Evolutionary conservation across 305 asterid genomes (phyloP).

Genomic region (Fraxinus velutina): DNA sequence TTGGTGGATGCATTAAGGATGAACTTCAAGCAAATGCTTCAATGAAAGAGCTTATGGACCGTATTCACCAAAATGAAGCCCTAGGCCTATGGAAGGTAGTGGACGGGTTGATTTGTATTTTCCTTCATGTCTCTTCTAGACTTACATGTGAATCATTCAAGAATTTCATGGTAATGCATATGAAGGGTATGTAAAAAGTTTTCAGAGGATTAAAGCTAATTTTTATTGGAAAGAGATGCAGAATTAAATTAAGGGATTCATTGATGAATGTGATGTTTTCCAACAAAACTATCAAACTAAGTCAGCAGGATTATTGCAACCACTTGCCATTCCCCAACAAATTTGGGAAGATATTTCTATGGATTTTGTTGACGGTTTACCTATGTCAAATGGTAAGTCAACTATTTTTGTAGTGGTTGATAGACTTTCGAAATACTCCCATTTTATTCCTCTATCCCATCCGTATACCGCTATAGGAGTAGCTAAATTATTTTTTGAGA

Average conservation of each 20-base stretch:
- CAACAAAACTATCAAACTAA: not conserved
- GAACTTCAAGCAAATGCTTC: not conserved
- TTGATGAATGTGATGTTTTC: not conserved
- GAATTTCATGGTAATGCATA: not conserved
- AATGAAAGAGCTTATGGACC: not conserved
- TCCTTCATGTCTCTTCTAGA: not conserved
- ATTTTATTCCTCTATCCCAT: not conserved
- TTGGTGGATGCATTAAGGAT: not conserved
- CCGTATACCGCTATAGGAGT: not conserved
- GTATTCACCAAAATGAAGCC: not conserved
- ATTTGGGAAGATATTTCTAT: not conserved
- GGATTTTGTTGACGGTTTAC: not conserved
- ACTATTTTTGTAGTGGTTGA: not conserved
- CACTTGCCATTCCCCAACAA: not conserved
- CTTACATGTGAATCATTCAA: not conserved
- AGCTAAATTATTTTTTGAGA: not conserved
- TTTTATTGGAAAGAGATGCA: not conserved
- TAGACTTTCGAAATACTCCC: not conserved
- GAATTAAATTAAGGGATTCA: not conserved
- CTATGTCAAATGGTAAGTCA: not conserved
- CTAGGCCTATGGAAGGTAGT: not conserved
- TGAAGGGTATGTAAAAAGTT: not conserved
- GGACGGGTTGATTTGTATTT: not conserved
- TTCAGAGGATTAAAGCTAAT: not conserved
- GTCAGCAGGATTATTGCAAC: not conserved